Base-by-base conservation (phyloP, 768 basidiomycete species). In the Hypsizygus marmoreus region DNA sequence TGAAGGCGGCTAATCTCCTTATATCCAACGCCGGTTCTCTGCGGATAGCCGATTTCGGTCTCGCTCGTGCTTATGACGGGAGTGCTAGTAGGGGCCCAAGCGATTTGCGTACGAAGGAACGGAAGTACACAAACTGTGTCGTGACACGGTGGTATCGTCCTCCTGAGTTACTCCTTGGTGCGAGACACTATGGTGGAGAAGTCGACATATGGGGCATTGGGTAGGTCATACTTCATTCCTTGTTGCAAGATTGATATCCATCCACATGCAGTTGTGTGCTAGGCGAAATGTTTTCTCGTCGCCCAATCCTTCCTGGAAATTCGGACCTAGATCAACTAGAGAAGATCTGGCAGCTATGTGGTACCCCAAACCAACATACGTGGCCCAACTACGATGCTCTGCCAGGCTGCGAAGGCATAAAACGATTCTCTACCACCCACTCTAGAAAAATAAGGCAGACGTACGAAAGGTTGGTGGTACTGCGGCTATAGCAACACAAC, bases 171-270 rank as follows among this genome's bases (percentile, higher is more conserved):
- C 73, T 99, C 10, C 74, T 99, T 11, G 94, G 95, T 30, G 88
- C 91, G 12, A 76, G 85, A 35, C 81, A 89, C 50, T 98, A 99
- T 55, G 92, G 92, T 7, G 89, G 91, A 0, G 91, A 93, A 55
- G 87, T 99, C 32, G 97, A 99, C 65, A 86, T 99, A 58, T 99
- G 97, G 97, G 93, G 95, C 6, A 84, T 98, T 42, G 97, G 95
- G 84, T 95, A 62, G 56, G 83, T 72, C 20, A 31, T 35, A 20
- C 13, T 49, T 14, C 9, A 16, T 12, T 32, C 7, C 14, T 17
- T 49, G 11, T 34, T 13, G 4, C 47, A 40, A 25, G 8, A 33
- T 24, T n/a, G n/a, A 8, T 36, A 10, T 20, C 31, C 49, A 29
- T 19, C 8, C 37, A 23, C 36, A n/a, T 45, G 19, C 50, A 95